Evolutionary conservation across 371 early-diverging fungal species (phyloP), one percentile per base, ranked within the genome.

Genomic region (Cokeromyces recurvatus): DNA sequence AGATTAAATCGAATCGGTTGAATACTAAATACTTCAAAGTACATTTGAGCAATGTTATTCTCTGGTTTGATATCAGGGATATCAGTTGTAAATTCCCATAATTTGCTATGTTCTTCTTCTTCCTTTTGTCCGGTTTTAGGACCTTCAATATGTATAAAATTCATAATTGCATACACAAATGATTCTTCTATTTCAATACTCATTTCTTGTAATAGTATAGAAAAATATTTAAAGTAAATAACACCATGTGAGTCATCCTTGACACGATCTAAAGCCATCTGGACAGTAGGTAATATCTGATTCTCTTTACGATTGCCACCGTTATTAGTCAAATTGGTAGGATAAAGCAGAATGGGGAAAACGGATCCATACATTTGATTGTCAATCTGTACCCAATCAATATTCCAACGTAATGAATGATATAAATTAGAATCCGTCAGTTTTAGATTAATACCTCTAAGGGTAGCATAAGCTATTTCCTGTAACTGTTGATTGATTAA

Each of bases 1-100:
- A 98, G 61, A 57, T 95, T 93, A 51, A 95, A 66, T 61, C 91
- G 91, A 62, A 97, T 81, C 0, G 99, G 99, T 48, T 97, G 97
- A 35, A 97, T 77, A 43, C 91, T 87, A 37, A 98, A 81, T 31
- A 87, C 74, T 66, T 97, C 98, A 73, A 98, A 98, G 64, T 94
- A 98, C 37, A 94, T 57, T 53, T 86, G 84, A 11, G 70, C 66
- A 10, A 82, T 82, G 3, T 82, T 85, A 20, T 90, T 84, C 2
- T 64, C 62, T 4, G 80, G 64, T 9, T 70, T 71, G 1, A 87
- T 83, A 40, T 91, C 85, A 2, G 93, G 90, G 22, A 90, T 81
- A 23, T 84, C 83, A 8, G 78, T 62, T 11, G 60, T 69, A 25
- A 75, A 78, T 35, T 78, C 74, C 59, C 77, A 71, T 10, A 77